Base-by-base conservation (phyloP, 2,329 filamentous ascomycete genomes). In the Teratosphaeria gauchensis region DNA sequence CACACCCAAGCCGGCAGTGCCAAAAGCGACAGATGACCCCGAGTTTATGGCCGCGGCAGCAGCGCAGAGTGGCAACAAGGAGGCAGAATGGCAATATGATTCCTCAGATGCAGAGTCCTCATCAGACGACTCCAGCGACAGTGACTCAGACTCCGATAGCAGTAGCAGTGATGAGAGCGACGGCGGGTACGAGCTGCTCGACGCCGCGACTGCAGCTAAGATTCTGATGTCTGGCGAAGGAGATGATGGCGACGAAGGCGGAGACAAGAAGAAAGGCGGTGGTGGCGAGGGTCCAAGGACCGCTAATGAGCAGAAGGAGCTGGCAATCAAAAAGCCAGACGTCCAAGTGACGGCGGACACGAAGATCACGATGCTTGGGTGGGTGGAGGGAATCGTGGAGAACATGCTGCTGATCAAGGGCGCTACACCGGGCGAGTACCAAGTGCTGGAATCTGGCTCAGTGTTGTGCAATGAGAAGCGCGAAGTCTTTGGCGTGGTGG, bases 221-320 rank as follows among this genome's bases (percentile, higher is more conserved):
- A 84, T 95, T 54, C 78, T 97, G 24, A 95, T 97, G 90, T 82
- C 87, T 62, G 88, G 84, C 51, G 91, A 92, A 63, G 85, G 81
- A 33, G 89, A 85, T 1, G 91, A 94, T 58, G 88, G 92, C 56
- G 90, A 91, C 65, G 84, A 82, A 12, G 82, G 83, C 16, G 77
- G 77, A 28, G 81, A 80, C 54, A 73, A 75, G 56, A 62, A 63
- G 70, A 73, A 32, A 73, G 75, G 66, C 71, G 72, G 81, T 46
- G 59, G 52, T 14, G 64, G 67, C 53, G 53, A 63, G 83, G 66
- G 69, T 52, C 75, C 95, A 52, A 84, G 88, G 59, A 96, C 91
- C 0, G 87, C 90, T 70, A 96, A 97, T 72, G 94, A 99, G 72
- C 61, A 83, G 16, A 67, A 73, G n/a, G 76, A 78, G 28, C 73